Evolutionary conservation across 768 basidiomycete species (phyloP), one percentile per base, ranked within the genome.

Genomic region (Tephrocybe sp.): DNA sequence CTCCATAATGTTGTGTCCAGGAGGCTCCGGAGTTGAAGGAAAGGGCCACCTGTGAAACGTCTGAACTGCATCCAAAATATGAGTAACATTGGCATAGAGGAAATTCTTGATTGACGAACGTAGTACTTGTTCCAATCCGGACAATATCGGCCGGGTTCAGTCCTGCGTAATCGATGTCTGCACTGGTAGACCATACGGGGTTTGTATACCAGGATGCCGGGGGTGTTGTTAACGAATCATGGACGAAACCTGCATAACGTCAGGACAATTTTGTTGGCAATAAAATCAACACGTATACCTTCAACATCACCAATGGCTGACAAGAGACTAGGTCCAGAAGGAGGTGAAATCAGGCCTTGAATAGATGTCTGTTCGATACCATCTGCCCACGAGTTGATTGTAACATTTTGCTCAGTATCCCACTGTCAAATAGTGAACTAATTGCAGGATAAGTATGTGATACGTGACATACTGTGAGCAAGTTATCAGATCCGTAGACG

Each of bases 351-450:
- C 43, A 87, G 58, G 18, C 71, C 76, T 49, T 73, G 73, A 4
- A 86, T 72, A 11, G 83, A 70, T 0, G 78, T 82, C 61, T 87
- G 82, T 65, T 87, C 84, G 13, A 87, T 71, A 4, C 85, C 85
- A 56, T 83, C 78, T 1, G 84, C 84, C 26, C 84, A 66, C 0
- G 80, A 78, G 41, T 79, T 70, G 46, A 87, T 65, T 0, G 82
- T 78, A 21, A 87, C 73, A 48, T 82, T 84, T 60, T 77, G 83
- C 3, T 56, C 58, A 0, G 75, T 72, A 58, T 86, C 84, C 84
- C 84, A 87, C 69, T 80, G 58, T 15, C 60, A 5, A 26, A 11
- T 21, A 15, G 9, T 59, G 24, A 52, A 44, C 46, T 24, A 8
- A 5, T 9, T 9, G 9, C 16, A 31, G 4, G 18, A 30, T 38